These are phyloP conservation scores for Podila verticillata DNA, from an alignment of 192 early-diverging fungal genomes.

Conservation along the genomic window DNA sequence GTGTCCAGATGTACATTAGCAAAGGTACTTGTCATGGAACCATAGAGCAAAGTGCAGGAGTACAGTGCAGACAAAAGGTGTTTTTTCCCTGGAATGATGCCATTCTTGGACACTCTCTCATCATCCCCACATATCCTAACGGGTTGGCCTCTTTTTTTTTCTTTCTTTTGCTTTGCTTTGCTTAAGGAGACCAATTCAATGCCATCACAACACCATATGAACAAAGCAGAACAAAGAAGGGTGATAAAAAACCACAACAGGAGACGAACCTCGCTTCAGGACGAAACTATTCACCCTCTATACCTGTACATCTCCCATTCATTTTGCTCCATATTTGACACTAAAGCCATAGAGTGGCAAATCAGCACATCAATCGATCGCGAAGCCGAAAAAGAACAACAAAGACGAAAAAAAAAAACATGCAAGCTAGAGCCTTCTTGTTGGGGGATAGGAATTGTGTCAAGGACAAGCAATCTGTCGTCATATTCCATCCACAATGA, in stretches of 20 bases:
- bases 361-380: not conserved
- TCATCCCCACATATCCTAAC: not conserved
- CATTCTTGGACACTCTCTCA: not conserved
- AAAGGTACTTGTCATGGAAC: not conserved
- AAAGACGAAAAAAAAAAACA: not conserved
- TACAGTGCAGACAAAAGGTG: not conserved
- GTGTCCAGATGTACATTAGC: not conserved
- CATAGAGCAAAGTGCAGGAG: not conserved
- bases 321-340: too few relatives aligned
- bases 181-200: too few relatives aligned
- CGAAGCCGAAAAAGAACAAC: not conserved
- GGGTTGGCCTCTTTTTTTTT: not conserved
- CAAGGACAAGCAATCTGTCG: conserved; percentile 20
- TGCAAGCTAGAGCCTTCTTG: too few relatives aligned
- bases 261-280: too few relatives aligned
- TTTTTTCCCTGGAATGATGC: not conserved
- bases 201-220: too few relatives aligned
- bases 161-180: not conserved
- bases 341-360: too few relatives aligned
- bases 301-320: too few relatives aligned
- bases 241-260: too few relatives aligned
- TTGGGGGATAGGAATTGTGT: conserved; percentile 18
- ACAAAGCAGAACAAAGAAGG: too few relatives aligned
- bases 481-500: conserved; percentile 16
- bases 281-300: too few relatives aligned